Evolutionary conservation across 805 yeast genomes (phyloP).

Genomic region (Yamadazyma sp.): DNA sequence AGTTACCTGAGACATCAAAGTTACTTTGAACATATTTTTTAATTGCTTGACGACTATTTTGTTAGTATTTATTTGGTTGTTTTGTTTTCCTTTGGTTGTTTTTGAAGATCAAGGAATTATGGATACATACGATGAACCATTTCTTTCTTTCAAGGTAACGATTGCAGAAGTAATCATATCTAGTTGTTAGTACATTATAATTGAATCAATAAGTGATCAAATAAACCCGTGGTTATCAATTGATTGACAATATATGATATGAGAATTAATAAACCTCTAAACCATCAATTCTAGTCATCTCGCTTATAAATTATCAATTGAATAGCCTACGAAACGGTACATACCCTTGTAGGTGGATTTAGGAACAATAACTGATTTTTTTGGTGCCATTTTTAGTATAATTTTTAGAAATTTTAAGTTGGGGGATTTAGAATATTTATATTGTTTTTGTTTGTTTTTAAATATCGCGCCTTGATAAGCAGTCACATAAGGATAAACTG

Average conservation of each 20-base stretch:
- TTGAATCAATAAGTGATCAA: too few species aligned
- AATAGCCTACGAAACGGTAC: too few species aligned
- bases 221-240: too few species aligned
- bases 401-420: background rate
- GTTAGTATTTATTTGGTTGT: conserved; percentile 16
- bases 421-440: conserved; percentile 2
- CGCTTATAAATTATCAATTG: too few species aligned
- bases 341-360: conserved; percentile 48
- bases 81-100: background rate
- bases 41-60: conserved; percentile 73
- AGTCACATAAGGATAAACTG: conserved; percentile 7
- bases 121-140: conserved; percentile 69
- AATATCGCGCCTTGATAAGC: conserved; percentile 10
- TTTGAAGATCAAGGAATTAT: background rate
- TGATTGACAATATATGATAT: too few species aligned
- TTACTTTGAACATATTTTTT: conserved; percentile 75
- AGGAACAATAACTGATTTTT: conserved; percentile 18
- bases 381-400: conserved; percentile 32
- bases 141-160: conserved; percentile 69
- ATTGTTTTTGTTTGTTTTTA: conserved; percentile 13
- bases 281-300: too few species aligned
- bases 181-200: too few species aligned
- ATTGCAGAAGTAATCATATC: conserved; percentile 71
- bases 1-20: conserved; percentile 58
- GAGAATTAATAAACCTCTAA: too few species aligned